phyloP scores from a whole-genome alignment of 441 rosid genomes.

The Erysimum pusillum region DNA sequence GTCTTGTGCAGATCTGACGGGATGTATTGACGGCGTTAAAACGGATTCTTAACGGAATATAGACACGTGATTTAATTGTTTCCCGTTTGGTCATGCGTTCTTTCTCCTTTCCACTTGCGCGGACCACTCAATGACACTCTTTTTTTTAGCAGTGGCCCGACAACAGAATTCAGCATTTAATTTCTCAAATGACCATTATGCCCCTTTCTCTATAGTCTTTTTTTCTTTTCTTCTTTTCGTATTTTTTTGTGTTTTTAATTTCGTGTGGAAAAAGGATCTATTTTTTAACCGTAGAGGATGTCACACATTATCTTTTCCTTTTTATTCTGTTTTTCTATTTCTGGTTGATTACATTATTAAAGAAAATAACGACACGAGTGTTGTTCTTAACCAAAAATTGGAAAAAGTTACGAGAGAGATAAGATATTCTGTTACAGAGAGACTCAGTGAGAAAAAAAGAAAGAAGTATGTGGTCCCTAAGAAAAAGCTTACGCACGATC shows the following conservation, averaged over 20 bases:
- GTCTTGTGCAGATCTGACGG: conserved; percentile 2
- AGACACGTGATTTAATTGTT: conserved; percentile 29
- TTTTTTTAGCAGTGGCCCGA: background rate
- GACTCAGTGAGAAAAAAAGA: background rate
- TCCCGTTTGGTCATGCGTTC: conserved; percentile 26
- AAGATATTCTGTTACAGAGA: background rate
- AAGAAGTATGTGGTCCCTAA: background rate
- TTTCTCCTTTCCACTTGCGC: conserved; percentile 9
- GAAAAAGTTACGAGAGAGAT: background rate
- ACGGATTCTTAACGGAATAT: background rate
- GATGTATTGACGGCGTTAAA: conserved; percentile 15
- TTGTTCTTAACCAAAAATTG: background rate
- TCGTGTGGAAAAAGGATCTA: background rate
- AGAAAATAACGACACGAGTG: background rate
- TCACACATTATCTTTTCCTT: background rate
- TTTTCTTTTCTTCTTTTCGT: background rate
- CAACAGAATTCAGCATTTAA: conserved; percentile 11
- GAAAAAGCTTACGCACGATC: background rate
- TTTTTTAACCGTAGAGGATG: background rate
- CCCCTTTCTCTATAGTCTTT: background rate
- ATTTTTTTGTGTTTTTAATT: background rate
- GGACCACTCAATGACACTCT: conserved; percentile 31
- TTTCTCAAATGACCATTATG: background rate
- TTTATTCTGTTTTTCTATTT: background rate
- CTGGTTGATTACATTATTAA: background rate